Conservation (phyloP, 1,139 yeast species). For the Taiozyma onychis region DNA sequence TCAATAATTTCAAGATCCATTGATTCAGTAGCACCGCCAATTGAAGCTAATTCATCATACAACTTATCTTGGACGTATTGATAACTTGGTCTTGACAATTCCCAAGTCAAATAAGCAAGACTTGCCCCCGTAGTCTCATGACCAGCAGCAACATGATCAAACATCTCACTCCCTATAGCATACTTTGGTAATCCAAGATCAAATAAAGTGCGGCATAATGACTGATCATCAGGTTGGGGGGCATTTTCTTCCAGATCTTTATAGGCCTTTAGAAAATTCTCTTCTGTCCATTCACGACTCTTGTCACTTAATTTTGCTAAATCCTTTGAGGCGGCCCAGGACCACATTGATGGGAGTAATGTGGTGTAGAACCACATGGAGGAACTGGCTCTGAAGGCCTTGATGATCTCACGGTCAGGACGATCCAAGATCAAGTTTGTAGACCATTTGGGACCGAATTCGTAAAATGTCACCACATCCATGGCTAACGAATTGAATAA, state of each 20-base stretch:
- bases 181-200: conserved; percentile 24
- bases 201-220: conserved; percentile 15
- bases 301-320: conserved; percentile 35
- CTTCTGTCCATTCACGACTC: conserved; percentile 48
- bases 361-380: conserved; percentile 72
- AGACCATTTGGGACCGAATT: conserved; percentile 42
- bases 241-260: conserved; percentile 13
- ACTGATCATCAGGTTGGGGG: conserved; percentile 7
- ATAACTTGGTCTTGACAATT: conserved; percentile 48
- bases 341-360: conserved; percentile 49
- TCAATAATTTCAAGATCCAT: conserved; percentile 34
- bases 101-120: conserved; percentile 53
- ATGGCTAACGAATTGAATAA: conserved; percentile 66
- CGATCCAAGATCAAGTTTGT: conserved; percentile 37
- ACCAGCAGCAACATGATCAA: conserved; percentile 60
- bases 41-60: conserved; percentile 31
- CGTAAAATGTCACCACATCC: conserved; percentile 62
- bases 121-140: conserved; percentile 75
- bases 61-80: conserved; percentile 37
- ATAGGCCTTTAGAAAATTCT: conserved; percentile 31
- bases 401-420: conserved; percentile 38
- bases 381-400: conserved; percentile 48
- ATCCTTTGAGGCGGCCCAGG: conserved; percentile 40
- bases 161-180: conserved; percentile 39
- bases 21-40: conserved; percentile 13